A percentile compares a stretch with the other conserved stretches of the same genome.
Conservation (phyloP, 2,329 filamentous ascomycete species). For the Drechmeria coniospora region DNA sequence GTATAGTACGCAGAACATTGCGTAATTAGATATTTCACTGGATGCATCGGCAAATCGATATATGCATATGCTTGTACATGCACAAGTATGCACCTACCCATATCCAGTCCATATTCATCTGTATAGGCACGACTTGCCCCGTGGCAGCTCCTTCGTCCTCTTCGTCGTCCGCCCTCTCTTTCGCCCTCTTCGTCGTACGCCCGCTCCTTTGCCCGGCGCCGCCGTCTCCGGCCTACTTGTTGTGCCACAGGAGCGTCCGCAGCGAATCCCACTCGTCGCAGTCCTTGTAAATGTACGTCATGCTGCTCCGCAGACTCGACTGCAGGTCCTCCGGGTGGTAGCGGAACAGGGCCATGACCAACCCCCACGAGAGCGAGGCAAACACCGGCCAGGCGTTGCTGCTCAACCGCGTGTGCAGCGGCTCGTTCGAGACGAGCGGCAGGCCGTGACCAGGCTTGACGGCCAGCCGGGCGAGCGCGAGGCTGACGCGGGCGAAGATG, state of each 20-base stretch:
- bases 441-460: constrained; percentile 48
- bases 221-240: constrained; percentile 33
- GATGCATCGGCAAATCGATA: no score
- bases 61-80: no score
- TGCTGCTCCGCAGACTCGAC: constrained; percentile 80
- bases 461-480: constrained; percentile 70
- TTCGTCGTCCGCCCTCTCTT: no score
- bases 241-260: constrained; percentile 74
- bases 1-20: no score
- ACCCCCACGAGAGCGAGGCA: constrained; percentile 77
- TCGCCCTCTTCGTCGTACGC: no score
- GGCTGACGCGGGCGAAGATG: constrained; percentile 80
- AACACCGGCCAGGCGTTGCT: constrained; percentile 84
- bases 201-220: no score
- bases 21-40: no score
- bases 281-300: constrained; percentile 92
- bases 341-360: constrained; percentile 90
- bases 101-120: no score
- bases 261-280: constrained; percentile 81
- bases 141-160: no score
- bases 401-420: constrained; percentile 34
- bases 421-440: constrained; percentile 32
- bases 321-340: constrained; percentile 86
- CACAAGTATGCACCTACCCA: no score
- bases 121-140: no score